Conservation (phyloP, 495 filamentous ascomycete species). For the Aspergillus heteromorphus region DNA sequence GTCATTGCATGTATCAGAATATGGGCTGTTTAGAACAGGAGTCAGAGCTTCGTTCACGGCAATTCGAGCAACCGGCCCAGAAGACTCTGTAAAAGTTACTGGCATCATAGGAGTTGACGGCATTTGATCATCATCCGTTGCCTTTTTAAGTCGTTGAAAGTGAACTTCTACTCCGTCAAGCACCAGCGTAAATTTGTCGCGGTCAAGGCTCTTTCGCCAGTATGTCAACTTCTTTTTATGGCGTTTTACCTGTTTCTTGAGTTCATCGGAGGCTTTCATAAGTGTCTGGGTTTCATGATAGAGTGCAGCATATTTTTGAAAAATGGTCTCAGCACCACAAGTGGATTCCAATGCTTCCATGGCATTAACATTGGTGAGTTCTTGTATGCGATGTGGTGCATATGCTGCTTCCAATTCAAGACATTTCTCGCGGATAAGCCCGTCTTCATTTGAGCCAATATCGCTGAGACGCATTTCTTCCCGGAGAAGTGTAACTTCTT, state of each 20-base stretch:
- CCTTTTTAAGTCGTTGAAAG: constrained; percentile 21
- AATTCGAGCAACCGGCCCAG: background rate
- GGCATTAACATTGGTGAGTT: background rate
- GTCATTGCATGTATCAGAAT: background rate
- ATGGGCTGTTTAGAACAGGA: background rate
- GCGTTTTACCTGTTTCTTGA: constrained; percentile 27
- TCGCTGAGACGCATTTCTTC: constrained; percentile 20
- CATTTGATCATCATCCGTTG: background rate
- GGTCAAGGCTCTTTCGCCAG: constrained; percentile 27
- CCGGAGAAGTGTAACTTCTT: constrained; percentile 19
- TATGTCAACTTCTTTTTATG: constrained; percentile 35
- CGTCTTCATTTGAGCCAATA: constrained; percentile 8
- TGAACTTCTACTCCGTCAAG: constrained; percentile 21
- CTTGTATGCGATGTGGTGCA: constrained; percentile 22
- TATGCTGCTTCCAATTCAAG: constrained; percentile 24
- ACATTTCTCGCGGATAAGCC: constrained; percentile 5
- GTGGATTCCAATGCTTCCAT: background rate
- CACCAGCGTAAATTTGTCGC: constrained; percentile 26
- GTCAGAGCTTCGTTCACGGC: background rate
- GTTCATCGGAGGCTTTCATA: constrained; percentile 17
- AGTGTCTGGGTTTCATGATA: constrained; percentile 27
- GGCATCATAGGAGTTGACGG: background rate
- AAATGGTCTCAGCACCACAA: constrained; percentile 13
- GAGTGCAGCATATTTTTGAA: constrained; percentile 28
- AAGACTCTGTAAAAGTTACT: background rate